These are phyloP conservation scores for Phytophthora cactorum DNA, from an alignment of 352 stramenopile species.

Conservation along the genomic window DNA sequence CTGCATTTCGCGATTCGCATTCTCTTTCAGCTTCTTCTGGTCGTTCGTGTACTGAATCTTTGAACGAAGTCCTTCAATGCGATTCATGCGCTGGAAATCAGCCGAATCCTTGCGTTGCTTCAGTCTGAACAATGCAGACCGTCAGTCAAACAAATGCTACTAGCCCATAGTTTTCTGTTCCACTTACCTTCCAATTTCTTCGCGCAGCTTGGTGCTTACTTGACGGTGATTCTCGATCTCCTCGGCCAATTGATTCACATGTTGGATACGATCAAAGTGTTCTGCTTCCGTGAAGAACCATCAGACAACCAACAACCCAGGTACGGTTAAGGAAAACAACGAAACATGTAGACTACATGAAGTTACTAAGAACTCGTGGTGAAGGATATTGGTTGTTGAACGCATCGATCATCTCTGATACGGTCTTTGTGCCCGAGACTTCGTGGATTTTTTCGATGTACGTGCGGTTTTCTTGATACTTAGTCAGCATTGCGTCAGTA, in stretches of 20 bases:
- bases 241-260: conserved; percentile 82
- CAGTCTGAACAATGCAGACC: conserved; percentile 39
- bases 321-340: conserved; percentile 25
- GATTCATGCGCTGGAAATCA: conserved; percentile 80
- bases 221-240: conserved; percentile 82
- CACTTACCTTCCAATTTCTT: conserved; percentile 82
- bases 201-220: conserved; percentile 70
- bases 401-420: conserved; percentile 84
- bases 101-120: conserved; percentile 86
- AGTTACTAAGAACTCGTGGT: background rate
- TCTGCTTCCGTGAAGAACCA: conserved; percentile 56
- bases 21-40: conserved; percentile 80
- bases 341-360: background rate
- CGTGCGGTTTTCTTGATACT: conserved; percentile 82
- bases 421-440: conserved; percentile 75
- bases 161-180: background rate
- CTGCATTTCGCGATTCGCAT: conserved; percentile 74
- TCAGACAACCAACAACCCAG: conserved; percentile 22
- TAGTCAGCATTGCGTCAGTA: conserved; percentile 68
- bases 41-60: conserved; percentile 71
- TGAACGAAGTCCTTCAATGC: conserved; percentile 70
- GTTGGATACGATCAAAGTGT: conserved; percentile 84
- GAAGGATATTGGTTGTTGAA: conserved; percentile 85
- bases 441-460: conserved; percentile 87
- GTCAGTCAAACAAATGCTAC: conserved; percentile 1